Evolutionary conservation across 2,329 filamentous ascomycete genomes (phyloP), one percentile per base, ranked within the genome.

Genomic region (Exophiala oligosperma): DNA sequence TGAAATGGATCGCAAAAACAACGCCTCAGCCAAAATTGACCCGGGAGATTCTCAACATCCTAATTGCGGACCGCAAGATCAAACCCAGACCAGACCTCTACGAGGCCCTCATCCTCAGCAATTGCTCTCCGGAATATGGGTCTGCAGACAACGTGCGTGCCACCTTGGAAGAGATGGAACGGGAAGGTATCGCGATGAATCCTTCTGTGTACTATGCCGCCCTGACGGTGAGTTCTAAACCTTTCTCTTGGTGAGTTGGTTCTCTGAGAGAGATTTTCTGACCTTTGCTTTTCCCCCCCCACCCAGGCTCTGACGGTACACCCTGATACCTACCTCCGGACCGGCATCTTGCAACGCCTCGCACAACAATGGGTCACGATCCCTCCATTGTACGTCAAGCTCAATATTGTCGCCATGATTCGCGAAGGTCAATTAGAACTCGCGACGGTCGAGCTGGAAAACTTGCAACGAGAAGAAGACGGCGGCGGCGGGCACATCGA

Each of bases 361-460:
- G 84, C 84, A 67, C 79, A 84, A 56, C 81, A 84, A 62, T 96
- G 91, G 89, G 81, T 89, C 52, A 76, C 78, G 7, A 75, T 90
- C 7, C 84, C 80, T 43, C 81, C 79, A 9, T 78, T 81, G 5
- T 88, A 86, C 7, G 83, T 83, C 69, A 84, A 89, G 66, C 84
- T 83, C 68, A 79, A 95, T 21, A 82, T 88, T 1, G 75, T 91
- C 8, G 91, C 91, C 0, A 75, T 95, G 59, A 78, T 97, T 37
- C 83, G 92, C 21, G 92, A 97, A 66, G 84, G 86, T 0, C 88
- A 95, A 67, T 87, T 91, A 62, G 94, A 97, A 74, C 77, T 92
- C 62, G 92, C 91, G 1, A 77, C 96, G 57, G 77, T 82, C 52
- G 84, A 84, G 64, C 73, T 96, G 43, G 86, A 90, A 38, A 75